These are phyloP conservation scores for Camellia japonica DNA, from an alignment of 148 eudicot genomes.

Conservation along the genomic window DNA sequence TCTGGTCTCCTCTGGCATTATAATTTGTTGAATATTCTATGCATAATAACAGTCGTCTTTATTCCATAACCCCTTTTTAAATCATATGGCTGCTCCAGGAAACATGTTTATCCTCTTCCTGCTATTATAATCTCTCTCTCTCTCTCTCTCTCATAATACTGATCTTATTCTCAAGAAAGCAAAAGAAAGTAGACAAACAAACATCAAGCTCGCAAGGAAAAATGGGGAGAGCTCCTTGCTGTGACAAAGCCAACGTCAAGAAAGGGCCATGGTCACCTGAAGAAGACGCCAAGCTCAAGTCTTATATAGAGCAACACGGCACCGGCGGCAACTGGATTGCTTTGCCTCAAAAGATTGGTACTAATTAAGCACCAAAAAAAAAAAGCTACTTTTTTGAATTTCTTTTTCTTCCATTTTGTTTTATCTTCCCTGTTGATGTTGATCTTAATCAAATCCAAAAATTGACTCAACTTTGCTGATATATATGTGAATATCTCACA, in stretches of 20 bases:
- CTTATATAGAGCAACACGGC: constrained; percentile 60
- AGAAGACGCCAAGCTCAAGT: constrained; percentile 58
- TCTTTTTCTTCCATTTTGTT: background rate
- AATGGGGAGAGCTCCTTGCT: constrained; percentile 82
- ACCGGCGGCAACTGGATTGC: constrained; percentile 70
- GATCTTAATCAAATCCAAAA: background rate
- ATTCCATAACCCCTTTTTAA: constrained; percentile 22
- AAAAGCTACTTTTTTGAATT: background rate
- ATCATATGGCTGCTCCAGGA: constrained; percentile 21
- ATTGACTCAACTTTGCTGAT: background rate
- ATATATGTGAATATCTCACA: background rate
- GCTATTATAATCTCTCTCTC: constrained; percentile 19
- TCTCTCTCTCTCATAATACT: constrained; percentile 21
- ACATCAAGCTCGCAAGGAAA: background rate
- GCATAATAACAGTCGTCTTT: constrained; percentile 22
- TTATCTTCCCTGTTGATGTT: background rate
- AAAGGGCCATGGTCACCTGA: constrained; percentile 74
- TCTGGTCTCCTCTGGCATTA: constrained; percentile 29
- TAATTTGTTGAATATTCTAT: constrained; percentile 15
- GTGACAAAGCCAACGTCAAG: constrained; percentile 69
- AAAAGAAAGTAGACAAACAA: background rate
- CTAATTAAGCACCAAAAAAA: background rate
- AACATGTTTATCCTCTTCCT: constrained; percentile 42
- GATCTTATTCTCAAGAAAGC: background rate
- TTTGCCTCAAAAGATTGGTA: constrained; percentile 70